These are phyloP conservation scores for Exophiala sp. DNA, from an alignment of 2,329 filamentous ascomycete species.

Conservation along the genomic window DNA sequence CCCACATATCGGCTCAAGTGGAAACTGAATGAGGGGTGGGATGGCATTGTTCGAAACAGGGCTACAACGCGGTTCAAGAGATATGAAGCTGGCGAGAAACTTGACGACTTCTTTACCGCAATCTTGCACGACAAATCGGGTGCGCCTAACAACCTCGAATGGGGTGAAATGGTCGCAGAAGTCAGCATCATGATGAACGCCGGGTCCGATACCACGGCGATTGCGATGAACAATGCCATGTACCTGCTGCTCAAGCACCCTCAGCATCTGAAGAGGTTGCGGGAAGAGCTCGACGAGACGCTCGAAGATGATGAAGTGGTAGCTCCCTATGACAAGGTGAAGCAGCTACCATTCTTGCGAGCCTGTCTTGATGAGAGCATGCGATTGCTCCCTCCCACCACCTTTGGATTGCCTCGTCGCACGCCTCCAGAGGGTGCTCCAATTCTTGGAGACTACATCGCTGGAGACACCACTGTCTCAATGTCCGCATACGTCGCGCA, in stretches of 20 bases:
- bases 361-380: conserved; percentile 75
- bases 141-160: conserved; percentile 41
- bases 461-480: conserved; percentile 68
- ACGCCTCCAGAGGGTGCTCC: conserved; percentile 61
- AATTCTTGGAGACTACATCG: conserved; percentile 62
- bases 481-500: conserved; percentile 73
- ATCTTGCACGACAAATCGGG: conserved; percentile 34
- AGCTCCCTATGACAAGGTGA: conserved; percentile 49
- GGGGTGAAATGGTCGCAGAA: background rate
- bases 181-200: conserved; percentile 3
- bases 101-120: conserved; percentile 54
- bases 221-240: background rate
- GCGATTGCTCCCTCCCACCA: conserved; percentile 63
- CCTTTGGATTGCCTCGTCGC: conserved; percentile 63
- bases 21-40: conserved; percentile 34
- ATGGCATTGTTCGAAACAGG: conserved; percentile 46
- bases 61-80: conserved; percentile 43
- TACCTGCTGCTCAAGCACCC: conserved; percentile 7
- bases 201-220: conserved; percentile 14
- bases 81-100: conserved; percentile 50
- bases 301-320: conserved; percentile 44
- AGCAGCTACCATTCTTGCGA: conserved; percentile 65
- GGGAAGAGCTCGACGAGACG: conserved; percentile 46
- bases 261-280: conserved; percentile 39
- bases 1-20: conserved; percentile 24